Conservation (phyloP, 768 basidiomycete species). For the Rhizopogon vulgaris region DNA sequence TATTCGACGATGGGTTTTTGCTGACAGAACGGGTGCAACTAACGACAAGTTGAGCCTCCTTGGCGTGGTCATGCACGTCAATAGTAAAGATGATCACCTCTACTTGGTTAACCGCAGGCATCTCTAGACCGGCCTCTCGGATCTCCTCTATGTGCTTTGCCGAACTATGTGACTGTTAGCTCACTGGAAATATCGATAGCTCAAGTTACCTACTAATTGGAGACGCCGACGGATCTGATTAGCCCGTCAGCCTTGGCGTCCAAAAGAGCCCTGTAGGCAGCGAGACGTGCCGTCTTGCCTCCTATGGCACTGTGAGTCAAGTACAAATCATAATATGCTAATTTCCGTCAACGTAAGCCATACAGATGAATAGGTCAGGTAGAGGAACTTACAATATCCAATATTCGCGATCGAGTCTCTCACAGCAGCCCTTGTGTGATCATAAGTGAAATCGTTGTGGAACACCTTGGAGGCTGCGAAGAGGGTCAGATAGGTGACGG, state of each 20-base stretch:
- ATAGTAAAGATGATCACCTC: conserved; percentile 39
- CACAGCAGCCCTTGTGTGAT: conserved; percentile 46
- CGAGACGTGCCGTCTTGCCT: conserved; percentile 51
- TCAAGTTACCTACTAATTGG: conserved; percentile 53
- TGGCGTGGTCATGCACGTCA: not conserved
- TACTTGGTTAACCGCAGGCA: conserved; percentile 68
- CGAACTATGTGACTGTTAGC: conserved; percentile 31
- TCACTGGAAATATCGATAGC: not conserved
- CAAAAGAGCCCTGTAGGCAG: conserved; percentile 60
- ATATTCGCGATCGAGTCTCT: conserved; percentile 48
- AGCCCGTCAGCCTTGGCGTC: conserved; percentile 52
- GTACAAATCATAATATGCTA: conserved; percentile 59
- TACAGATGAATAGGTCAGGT: not conserved
- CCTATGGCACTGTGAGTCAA: conserved; percentile 63
- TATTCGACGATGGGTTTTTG: conserved; percentile 27
- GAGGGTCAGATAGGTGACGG: not conserved
- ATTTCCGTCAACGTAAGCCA: conserved; percentile 6
- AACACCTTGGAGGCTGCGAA: conserved; percentile 4
- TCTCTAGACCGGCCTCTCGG: conserved; percentile 47
- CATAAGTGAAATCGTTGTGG: conserved; percentile 26
- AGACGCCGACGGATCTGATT: conserved; percentile 61
- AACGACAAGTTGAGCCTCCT: not conserved
- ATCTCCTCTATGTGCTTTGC: conserved; percentile 68
- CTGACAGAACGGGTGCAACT: conserved; percentile 31
- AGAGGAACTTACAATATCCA: conserved; percentile 38